Evolutionary conservation across 495 filamentous ascomycete species (phyloP).

Genomic region (Neurospora sp.): DNA sequence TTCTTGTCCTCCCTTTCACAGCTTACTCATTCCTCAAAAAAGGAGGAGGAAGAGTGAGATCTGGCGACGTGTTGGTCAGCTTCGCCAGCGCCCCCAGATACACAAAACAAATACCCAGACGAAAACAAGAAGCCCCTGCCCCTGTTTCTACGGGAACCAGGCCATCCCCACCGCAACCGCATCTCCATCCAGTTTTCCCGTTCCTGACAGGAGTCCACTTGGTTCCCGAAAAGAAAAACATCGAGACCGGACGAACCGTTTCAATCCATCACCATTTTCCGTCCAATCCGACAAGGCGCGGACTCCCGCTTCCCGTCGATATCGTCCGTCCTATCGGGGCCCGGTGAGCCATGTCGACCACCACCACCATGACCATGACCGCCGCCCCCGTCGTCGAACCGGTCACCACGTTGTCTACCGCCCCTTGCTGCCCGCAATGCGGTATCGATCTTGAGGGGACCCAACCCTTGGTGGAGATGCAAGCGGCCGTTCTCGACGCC

Average conservation of each 20-base stretch:
- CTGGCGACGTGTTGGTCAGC: background rate
- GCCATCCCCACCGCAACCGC: background rate
- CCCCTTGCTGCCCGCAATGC: conserved; percentile 28
- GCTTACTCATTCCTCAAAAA: background rate
- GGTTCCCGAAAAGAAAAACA: background rate
- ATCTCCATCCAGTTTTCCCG: background rate
- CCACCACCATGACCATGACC: background rate
- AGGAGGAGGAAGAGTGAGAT: background rate
- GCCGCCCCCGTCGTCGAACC: background rate
- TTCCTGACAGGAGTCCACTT: background rate
- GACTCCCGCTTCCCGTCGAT: background rate
- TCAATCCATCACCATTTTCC: background rate
- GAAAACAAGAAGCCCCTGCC: background rate
- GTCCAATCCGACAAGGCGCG: background rate
- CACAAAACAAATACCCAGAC: background rate
- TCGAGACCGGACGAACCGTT: background rate
- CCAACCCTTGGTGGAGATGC: conserved; percentile 31
- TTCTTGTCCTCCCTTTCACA: background rate
- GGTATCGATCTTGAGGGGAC: conserved; percentile 24
- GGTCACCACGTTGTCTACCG: background rate
- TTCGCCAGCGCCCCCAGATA: background rate
- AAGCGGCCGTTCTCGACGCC: conserved; percentile 42
- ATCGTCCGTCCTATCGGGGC: background rate
- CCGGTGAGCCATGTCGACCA: background rate
- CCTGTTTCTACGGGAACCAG: background rate